These are phyloP conservation scores for Globisporangium parvum DNA, from an alignment of 352 stramenopile genomes.

Conservation along the genomic window DNA sequence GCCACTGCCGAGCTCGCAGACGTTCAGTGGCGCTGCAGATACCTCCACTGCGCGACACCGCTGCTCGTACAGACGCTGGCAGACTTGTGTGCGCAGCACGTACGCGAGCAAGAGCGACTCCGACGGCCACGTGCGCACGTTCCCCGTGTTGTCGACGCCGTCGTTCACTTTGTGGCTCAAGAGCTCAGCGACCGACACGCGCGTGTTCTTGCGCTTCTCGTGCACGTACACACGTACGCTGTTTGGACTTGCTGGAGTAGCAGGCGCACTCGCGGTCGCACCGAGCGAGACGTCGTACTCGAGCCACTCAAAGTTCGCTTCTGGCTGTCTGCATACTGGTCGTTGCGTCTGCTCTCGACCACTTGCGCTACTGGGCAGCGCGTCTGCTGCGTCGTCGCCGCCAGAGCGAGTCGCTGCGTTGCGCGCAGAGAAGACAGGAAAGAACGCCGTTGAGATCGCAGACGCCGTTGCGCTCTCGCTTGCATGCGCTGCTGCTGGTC, in stretches of 20 bases:
- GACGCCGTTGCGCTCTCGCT: constrained; percentile 35
- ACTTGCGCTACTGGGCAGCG: background rate
- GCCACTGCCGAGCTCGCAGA: constrained; percentile 67
- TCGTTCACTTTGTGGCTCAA: constrained; percentile 73
- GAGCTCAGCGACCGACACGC: constrained; percentile 53
- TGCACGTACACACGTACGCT: constrained; percentile 35
- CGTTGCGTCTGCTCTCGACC: background rate
- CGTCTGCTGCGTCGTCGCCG: background rate
- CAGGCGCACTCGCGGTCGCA: too few relatives aligned
- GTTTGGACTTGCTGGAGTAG: background rate
- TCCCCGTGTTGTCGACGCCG: constrained; percentile 85
- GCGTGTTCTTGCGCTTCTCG: constrained; percentile 57
- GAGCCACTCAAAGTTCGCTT: constrained; percentile 44
- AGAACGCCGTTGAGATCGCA: constrained; percentile 58
- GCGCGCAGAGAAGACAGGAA: constrained; percentile 28
- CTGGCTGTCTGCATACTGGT: constrained; percentile 6
- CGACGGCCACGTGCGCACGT: constrained; percentile 82
- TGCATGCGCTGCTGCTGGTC: constrained; percentile 8
- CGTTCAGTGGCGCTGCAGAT: constrained; percentile 20
- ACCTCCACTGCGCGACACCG: background rate
- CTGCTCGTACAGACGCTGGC: constrained; percentile 17
- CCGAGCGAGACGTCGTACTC: constrained; percentile 27
- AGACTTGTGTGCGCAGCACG: constrained; percentile 39
- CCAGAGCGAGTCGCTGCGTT: background rate
- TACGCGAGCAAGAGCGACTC: constrained; percentile 70